These are phyloP conservation scores for Calocybe cyanea DNA, from an alignment of 768 basidiomycete species.

Conservation along the genomic window DNA sequence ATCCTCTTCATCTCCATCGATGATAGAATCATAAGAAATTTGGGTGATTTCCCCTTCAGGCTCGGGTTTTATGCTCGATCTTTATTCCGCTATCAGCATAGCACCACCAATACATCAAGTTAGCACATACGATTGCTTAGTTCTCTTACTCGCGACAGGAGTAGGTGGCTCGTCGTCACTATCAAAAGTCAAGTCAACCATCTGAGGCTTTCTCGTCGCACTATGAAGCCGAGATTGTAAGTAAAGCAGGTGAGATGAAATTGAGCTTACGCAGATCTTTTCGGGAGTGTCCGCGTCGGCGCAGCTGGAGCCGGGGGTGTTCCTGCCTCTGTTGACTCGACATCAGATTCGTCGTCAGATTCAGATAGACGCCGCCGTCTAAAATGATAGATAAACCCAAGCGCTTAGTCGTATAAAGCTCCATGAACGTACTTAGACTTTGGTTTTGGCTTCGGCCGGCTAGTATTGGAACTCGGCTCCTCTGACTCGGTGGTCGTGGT, in stretches of 20 bases:
- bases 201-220: slow-evolving; percentile 34
- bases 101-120: neutral
- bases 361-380: slow-evolving; percentile 58
- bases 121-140: slow-evolving; percentile 12
- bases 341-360: slow-evolving; percentile 43
- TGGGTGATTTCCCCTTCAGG: slow-evolving; percentile 34
- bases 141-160: slow-evolving; percentile 15
- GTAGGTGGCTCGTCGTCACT: slow-evolving; percentile 28
- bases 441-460: slow-evolving; percentile 28
- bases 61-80: slow-evolving; percentile 35
- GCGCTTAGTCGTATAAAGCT: slow-evolving; percentile 5
- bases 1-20: slow-evolving; percentile 45
- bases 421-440: too few species aligned
- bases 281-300: slow-evolving; percentile 53
- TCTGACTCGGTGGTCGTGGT: slow-evolving; percentile 39
- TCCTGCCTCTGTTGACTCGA: slow-evolving; percentile 26
- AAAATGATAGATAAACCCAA: neutral
- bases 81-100: slow-evolving; percentile 13
- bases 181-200: slow-evolving; percentile 36
- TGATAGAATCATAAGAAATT: slow-evolving; percentile 43
- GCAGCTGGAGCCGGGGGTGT: slow-evolving; percentile 34
- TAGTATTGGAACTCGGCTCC: slow-evolving; percentile 27
- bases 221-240: slow-evolving; percentile 19
- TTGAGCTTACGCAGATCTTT: slow-evolving; percentile 51
- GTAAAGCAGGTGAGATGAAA: neutral